Evolutionary conservation across 2,329 filamentous ascomycete genomes (phyloP), one percentile per base, ranked within the genome.

Genomic region (Calonectria ilicicola): DNA sequence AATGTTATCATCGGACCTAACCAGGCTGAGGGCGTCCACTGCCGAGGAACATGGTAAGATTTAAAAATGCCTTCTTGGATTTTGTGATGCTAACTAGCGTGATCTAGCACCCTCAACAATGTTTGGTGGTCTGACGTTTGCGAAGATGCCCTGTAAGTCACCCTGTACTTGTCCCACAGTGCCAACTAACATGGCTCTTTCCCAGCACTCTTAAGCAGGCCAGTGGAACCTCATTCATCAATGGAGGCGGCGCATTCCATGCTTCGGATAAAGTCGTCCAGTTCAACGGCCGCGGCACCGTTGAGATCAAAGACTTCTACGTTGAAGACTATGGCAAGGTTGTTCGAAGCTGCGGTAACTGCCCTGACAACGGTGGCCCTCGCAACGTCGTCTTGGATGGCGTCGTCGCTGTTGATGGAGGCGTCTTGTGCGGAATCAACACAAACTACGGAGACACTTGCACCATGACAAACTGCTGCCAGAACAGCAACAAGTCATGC

Each of bases 1-100:
- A 89, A 89, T 77, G 87, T 87, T 77, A 88, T 90, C 77, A 89
- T 90, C 67, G 87, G 89, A 8, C 83, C 83, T 17, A 84, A 87
- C 70, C 83, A 88, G 73, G 83, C 85, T 27, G 88, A 88, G 80
- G 88, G 85, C 65, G 83, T 89, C 27, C 87, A 90, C 81, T 89
- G 88, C 80, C 80, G 85, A 67, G 87, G 86, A 26, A 80, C 83
- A 17, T 89, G 87, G 68, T 70, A 27, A 58, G 40, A 42, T 15
- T 5, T 35, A 9, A 12, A 19, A 51, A 14, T 29, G 6, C 15
- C 6, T 19, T 2, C 5, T 1, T 5, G 6, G n/a, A 14, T 14
- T 4, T 27, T 21, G 3, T n/a, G 29, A 26, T 21, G n/a, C 62
- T 60, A 44, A 66, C 14, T 49, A 17, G 15, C 23, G 27, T 17